Evolutionary conservation across 805 yeast genomes (phyloP), one percentile per base, ranked within the genome.

Genomic region (Monosporozyma siamensis): DNA sequence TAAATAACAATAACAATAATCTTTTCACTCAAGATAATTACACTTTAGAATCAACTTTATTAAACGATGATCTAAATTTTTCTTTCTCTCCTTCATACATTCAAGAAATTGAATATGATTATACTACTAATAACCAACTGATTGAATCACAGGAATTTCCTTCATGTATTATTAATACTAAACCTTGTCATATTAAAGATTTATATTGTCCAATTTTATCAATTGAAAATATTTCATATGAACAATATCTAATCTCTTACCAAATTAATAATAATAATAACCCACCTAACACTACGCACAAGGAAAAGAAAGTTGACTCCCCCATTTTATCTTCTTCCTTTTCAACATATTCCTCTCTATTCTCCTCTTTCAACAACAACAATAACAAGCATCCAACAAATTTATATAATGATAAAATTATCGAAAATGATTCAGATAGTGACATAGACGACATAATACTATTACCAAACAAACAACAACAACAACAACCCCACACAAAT

Each of bases 81-180:
- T 30, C 34, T 5, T 38, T 38, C 26, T 38, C 41, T 4, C 41
- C 34, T 6, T 38, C 41, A 2, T 27, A 29, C 14, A 38, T 38
- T 23, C 41, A 38, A 29, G 41, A 38, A 31, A 18, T 27, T 27
- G 26, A 14, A 14, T 38, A 38, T 14, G 35, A 32, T 18, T 32
- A 32, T 18, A 18, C 23, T 4, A 9, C 32, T 27, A 14, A 9
- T 9, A 23, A 6, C 25, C 31, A 27, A 27, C 31, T 7, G 4
- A 34, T 21, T 3, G 10, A 34, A 6, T 10, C 4, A 31, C 34
- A 29, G n/a, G 6, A 29, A 23, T 9, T 6, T 23, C n/a, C n/a
- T n/a, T n/a, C n/a, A n/a, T n/a, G n/a, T n/a, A n/a, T 23, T 6
- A 25, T 25, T 4, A 23, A 15, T 14, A 18, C 35, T 8, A 10